These are phyloP conservation scores for Aeschynomene evenia DNA, from an alignment of 306 rosid species.

Conservation along the genomic window DNA sequence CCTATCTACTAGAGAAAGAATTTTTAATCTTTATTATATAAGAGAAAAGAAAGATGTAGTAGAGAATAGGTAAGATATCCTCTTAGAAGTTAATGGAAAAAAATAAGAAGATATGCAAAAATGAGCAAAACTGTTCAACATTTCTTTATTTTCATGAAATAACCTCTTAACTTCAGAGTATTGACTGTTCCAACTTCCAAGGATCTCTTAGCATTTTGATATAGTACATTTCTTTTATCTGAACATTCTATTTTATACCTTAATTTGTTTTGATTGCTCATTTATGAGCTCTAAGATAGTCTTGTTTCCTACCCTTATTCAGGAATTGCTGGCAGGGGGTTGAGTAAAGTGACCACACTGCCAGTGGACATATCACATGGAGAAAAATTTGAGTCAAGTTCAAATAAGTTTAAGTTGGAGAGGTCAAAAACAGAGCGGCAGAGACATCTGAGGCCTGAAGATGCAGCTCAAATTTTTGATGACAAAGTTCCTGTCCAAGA, in stretches of 20 bases:
- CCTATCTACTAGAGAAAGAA: not conserved
- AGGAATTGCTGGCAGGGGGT: conserved; percentile 51
- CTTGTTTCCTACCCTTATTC: conserved; percentile 24
- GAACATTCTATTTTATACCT: conserved; percentile 4
- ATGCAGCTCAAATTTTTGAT: conserved; percentile 77
- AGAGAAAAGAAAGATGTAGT: not conserved
- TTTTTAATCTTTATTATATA: not conserved
- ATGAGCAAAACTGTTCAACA: conserved; percentile 6
- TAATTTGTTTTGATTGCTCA: conserved; percentile 26
- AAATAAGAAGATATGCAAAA: too few relatives aligned
- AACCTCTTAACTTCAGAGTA: not conserved
- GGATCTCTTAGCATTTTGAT: conserved; percentile 17
- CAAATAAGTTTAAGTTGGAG: conserved; percentile 56
- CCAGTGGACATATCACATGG: conserved; percentile 46
- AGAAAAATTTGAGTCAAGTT: conserved; percentile 41
- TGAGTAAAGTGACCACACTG: conserved; percentile 47
- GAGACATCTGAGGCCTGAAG: conserved; percentile 57
- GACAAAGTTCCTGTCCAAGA: conserved; percentile 56
- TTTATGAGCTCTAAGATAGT: not conserved
- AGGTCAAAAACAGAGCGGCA: conserved; percentile 75
- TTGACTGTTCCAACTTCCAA: not conserved
- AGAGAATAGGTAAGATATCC: conserved; percentile 1
- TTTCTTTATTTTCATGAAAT: not conserved
- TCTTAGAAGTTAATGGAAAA: not conserved
- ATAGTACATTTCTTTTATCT: not conserved